phyloP scores from a whole-genome alignment of 148 eudicot genomes.

The Spergularia marina region DNA sequence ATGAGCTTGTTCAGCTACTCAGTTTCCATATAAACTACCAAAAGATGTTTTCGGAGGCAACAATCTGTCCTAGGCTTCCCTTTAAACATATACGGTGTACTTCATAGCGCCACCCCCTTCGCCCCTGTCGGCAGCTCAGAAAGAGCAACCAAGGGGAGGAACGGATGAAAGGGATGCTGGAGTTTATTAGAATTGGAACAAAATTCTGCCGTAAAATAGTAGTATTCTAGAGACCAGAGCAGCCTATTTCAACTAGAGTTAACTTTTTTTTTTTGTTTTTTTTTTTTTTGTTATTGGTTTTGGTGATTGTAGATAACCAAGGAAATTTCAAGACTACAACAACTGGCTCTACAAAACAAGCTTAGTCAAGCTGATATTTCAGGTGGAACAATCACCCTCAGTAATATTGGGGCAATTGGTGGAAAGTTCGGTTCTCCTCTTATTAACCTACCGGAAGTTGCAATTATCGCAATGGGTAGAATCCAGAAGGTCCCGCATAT shows the following conservation, averaged over 20 bases:
- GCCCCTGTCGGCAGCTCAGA: background rate
- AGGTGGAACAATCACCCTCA: constrained; percentile 87
- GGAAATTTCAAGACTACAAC: constrained; percentile 72
- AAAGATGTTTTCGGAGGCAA: background rate
- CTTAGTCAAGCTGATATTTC: constrained; percentile 72
- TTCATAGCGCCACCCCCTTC: background rate
- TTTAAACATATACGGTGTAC: background rate
- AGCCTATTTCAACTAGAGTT: background rate
- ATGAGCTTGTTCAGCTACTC: background rate
- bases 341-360: constrained; percentile 72
- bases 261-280: background rate
- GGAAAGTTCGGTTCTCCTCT: constrained; percentile 96
- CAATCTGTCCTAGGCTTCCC: background rate
- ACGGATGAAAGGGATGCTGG: too few species aligned
- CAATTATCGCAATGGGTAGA: constrained; percentile 83
- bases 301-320: constrained; percentile 60
- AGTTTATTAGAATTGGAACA: too few species aligned
- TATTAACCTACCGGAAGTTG: constrained; percentile 76
- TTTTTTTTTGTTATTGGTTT: background rate
- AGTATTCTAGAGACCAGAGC: background rate
- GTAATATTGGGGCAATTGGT: constrained; percentile 95
- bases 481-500: constrained; percentile 66
- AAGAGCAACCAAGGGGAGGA: too few species aligned
- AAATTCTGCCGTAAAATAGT: background rate
- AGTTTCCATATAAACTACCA: background rate